A percentile compares a stretch with the other conserved stretches of the same genome.
These are phyloP conservation scores for Senna siamea DNA, from an alignment of 306 rosid species.

Conservation along the genomic window DNA sequence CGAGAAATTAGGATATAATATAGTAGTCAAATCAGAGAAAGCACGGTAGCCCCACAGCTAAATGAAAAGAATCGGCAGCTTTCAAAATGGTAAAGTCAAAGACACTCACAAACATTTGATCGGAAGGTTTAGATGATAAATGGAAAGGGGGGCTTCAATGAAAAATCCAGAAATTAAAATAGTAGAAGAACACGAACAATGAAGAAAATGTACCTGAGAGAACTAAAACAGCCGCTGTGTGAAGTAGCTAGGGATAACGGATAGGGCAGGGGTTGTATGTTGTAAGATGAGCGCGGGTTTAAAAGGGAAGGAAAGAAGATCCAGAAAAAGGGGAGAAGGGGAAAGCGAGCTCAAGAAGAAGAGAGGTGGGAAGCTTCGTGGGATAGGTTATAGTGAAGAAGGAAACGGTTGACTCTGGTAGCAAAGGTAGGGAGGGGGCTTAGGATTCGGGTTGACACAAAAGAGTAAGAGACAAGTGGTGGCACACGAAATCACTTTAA, in stretches of 20 bases:
- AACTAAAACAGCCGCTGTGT: slow-evolving; percentile 29
- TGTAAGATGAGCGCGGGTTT: too few relatives aligned
- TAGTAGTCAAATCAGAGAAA: slow-evolving; percentile 3
- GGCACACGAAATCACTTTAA: slow-evolving; percentile 51
- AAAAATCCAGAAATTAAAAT: not conserved
- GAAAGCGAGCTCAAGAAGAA: slow-evolving; percentile 52
- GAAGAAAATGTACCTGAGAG: slow-evolving; percentile 50
- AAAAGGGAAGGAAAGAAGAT: slow-evolving; percentile 40
- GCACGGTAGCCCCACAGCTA: slow-evolving; percentile 7
- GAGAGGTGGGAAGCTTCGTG: slow-evolving; percentile 74
- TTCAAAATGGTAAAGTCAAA: slow-evolving; percentile 9
- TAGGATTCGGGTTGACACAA: slow-evolving; percentile 72
- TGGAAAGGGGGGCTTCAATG: too few relatives aligned
- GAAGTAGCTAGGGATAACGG: slow-evolving; percentile 5
- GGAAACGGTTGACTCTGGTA: slow-evolving; percentile 62
- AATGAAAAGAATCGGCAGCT: not conserved
- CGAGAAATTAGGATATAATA: too few relatives aligned
- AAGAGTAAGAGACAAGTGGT: slow-evolving; percentile 33
- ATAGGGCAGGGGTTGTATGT: too few relatives aligned
- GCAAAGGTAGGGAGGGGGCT: slow-evolving; percentile 33
- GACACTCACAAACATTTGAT: not conserved
- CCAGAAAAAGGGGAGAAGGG: slow-evolving; percentile 36
- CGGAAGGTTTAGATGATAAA: slow-evolving; percentile 6
- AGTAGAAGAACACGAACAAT: slow-evolving; percentile 28
- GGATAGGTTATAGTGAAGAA: too few relatives aligned